Evolutionary conservation across 2,329 filamentous ascomycete genomes (phyloP), one percentile per base, ranked within the genome.

Genomic region (Fusarium sp.): DNA sequence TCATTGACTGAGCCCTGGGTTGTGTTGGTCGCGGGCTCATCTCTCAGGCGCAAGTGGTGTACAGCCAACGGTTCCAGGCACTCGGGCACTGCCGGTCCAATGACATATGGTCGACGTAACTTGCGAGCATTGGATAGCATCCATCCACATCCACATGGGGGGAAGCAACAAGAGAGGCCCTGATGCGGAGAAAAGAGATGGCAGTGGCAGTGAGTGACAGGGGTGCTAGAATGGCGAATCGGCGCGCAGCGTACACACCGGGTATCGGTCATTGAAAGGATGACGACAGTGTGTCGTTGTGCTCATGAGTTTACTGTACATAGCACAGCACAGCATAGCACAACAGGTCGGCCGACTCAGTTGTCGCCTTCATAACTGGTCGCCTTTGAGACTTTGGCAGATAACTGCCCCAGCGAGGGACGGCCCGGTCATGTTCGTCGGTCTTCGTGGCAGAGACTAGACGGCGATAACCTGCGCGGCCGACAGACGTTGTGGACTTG

Each of bases 401-500:
- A 40, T 68, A 65, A 64, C 10, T 68, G 53, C 53, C 27, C 34
- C 57, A 70, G 18, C 42, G 57, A 68, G 64, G 64, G 70, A 71
- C 68, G 61, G 68, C 60, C 58, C 67, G 61, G 67, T 16, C 36
- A 60, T 60, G 56, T 34, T 38, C 38, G 36, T 60, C 23, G 27
- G 58, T 9, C 34, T 53, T 55, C 34, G 23, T 36, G 42, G 42
- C 29, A 50, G 8, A 58, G 42, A 23, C 44, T 51, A 38, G 56
- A 46, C 27, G 4, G 27, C 16, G 42, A 51, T 7, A 16, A 53
- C 50, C 23, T 23, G 27, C 20, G 38, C 38, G 10, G 33, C 18
- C 18, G 33, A 44, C 29, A 56, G 49, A 44, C 23, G 57, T 51
- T 46, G 31, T 55, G 34, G 29, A 25, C 53, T 38, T n/a, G 20